Evolutionary conservation across 192 early-diverging fungal species (phyloP).

Genomic region (Coemansia sp.): DNA sequence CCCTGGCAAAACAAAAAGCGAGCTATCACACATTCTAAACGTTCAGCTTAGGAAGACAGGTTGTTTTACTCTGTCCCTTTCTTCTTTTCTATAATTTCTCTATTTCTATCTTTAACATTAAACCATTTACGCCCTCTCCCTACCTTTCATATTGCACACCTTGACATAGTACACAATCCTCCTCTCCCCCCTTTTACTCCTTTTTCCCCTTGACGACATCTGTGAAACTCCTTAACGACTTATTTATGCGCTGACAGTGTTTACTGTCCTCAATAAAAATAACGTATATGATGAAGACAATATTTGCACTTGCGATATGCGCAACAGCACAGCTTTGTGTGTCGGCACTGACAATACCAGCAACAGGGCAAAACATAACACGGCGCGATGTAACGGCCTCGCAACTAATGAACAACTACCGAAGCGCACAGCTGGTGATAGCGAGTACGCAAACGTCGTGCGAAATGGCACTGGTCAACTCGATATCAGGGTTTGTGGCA

Average conservation of each 20-base stretch:
- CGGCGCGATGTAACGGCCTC: constrained; percentile 20
- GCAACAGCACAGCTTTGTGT: constrained; percentile 2
- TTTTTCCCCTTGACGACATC: not conserved
- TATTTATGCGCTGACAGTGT: too few relatives aligned
- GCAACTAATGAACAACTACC: constrained; percentile 17
- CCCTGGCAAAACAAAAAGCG: not conserved
- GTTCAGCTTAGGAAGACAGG: too few relatives aligned
- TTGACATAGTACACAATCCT: not conserved
- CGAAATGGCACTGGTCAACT: constrained; percentile 43
- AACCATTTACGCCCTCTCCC: not conserved
- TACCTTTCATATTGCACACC: not conserved
- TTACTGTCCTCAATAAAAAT: not conserved
- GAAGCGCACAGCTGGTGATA: constrained; percentile 32
- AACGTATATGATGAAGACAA: not conserved
- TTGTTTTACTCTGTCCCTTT: too few relatives aligned
- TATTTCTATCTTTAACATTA: not conserved
- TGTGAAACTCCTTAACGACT: not conserved
- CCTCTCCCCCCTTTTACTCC: not conserved
- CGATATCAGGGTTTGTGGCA: constrained; percentile 21
- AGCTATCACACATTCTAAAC: too few relatives aligned
- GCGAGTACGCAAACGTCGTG: constrained; percentile 38
- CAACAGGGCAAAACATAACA: constrained; percentile 20
- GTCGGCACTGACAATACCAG: not conserved
- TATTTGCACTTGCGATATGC: not conserved
- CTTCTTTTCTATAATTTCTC: constrained; percentile 1